A percentile compares a stretch with the other conserved stretches of the same genome.
Evolutionary conservation across 257 asterid genomes (phyloP).

Genomic region (Salvia splendens): DNA sequence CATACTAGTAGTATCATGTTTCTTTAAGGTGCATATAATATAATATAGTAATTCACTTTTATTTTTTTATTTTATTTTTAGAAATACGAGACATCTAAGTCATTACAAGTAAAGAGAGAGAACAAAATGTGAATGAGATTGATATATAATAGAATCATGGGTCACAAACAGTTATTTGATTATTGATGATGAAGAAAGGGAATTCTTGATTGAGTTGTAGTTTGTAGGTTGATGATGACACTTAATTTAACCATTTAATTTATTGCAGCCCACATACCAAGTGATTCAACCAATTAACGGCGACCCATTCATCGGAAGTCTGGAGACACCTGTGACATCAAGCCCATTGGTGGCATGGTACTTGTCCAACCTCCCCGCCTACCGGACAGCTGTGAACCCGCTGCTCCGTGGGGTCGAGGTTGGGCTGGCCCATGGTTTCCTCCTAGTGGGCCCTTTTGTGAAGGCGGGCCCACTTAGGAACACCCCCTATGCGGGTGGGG

Average conservation of each 20-base stretch:
- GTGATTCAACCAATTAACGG: conserved; percentile 91
- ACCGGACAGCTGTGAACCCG: conserved; percentile 84
- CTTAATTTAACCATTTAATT: neutral
- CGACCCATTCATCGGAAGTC: conserved; percentile 95
- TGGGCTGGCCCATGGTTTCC: conserved; percentile 87
- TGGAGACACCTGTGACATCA: conserved; percentile 92
- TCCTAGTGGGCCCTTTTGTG: conserved; percentile 85
- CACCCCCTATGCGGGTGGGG: conserved; percentile 60
- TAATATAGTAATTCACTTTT: no score
- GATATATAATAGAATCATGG: no score
- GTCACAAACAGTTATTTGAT: no score
- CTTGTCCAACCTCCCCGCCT: conserved; percentile 89
- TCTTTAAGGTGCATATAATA: no score
- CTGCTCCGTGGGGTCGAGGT: conserved; percentile 78
- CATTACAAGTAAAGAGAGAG: neutral
- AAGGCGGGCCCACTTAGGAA: conserved; percentile 77
- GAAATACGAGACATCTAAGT: no score
- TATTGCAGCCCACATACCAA: conserved; percentile 88
- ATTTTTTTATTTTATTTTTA: no score
- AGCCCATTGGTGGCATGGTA: conserved; percentile 96
- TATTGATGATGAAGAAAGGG: no score
- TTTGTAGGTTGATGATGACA: neutral
- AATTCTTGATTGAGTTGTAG: no score
- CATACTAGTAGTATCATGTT: neutral
- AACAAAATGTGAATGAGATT: no score